Percentiles rank a stretch among this genome's conserved stretches.
phyloP scores from a whole-genome alignment of 2,329 filamentous ascomycete species.

The Neocucurbitaria cava region DNA sequence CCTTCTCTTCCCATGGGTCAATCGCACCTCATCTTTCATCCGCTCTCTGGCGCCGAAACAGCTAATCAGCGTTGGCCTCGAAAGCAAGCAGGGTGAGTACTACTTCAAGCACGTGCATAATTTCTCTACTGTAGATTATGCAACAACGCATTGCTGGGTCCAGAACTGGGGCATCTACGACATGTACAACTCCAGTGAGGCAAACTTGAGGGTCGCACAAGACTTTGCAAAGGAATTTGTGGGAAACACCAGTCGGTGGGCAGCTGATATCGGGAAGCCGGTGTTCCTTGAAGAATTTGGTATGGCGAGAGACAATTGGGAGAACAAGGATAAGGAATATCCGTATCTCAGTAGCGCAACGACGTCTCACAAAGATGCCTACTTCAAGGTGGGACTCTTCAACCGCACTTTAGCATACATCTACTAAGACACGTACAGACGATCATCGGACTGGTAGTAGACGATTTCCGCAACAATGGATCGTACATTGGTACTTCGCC shows the following conservation, averaged over 20 bases:
- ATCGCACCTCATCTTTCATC: conserved; percentile 47
- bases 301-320: conserved; percentile 52
- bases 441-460: conserved; percentile 46
- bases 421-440: conserved; percentile 21
- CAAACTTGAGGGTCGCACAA: conserved; percentile 43
- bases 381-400: conserved; percentile 38
- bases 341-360: conserved; percentile 44
- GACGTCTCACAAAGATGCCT: conserved; percentile 48
- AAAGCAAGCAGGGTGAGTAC: conserved; percentile 50
- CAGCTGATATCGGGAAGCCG: conserved; percentile 47
- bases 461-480: conserved; percentile 43
- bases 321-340: conserved; percentile 46
- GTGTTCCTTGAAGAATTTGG: conserved; percentile 51
- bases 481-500: conserved; percentile 48
- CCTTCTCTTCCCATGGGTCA: conserved; percentile 46
- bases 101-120: conserved; percentile 50
- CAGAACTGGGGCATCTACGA: conserved; percentile 51
- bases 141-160: conserved; percentile 51
- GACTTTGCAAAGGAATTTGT: conserved; percentile 46
- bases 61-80: conserved; percentile 49
- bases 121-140: conserved; percentile 47
- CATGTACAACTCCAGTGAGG: conserved; percentile 45
- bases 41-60: conserved; percentile 46
- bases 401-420: neutral
- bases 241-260: conserved; percentile 44